Evolutionary conservation across 2,329 filamentous ascomycete species (phyloP).

Genomic region (Colletotrichum orbiculare): DNA sequence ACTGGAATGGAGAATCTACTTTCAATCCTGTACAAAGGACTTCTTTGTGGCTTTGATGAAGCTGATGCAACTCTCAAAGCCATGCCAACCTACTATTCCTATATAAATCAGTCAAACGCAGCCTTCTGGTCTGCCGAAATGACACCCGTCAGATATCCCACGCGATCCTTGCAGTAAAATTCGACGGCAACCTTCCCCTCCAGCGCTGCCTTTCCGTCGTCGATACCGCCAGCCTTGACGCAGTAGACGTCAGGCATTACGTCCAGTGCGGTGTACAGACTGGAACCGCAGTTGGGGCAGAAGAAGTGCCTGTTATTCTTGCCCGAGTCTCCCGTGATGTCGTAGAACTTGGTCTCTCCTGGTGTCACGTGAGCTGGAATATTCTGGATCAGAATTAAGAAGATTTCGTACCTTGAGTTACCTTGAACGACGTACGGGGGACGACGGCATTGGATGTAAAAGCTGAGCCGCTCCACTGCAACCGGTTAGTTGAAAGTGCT

Average conservation of each 20-base stretch:
- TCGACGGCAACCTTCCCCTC: constrained; percentile 58
- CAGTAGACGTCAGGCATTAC: constrained; percentile 61
- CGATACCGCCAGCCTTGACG: constrained; percentile 63
- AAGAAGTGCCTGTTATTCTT: constrained; percentile 68
- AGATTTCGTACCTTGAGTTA: constrained; percentile 56
- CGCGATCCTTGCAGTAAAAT: constrained; percentile 63
- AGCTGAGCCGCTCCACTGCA: constrained; percentile 61
- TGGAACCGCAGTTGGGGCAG: constrained; percentile 62
- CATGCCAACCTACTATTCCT: too few relatives aligned
- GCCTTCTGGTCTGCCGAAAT: constrained; percentile 61
- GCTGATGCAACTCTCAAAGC: too few relatives aligned
- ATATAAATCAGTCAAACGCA: not conserved
- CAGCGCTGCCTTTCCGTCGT: constrained; percentile 57
- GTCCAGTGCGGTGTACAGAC: constrained; percentile 63
- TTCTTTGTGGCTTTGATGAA: too few relatives aligned
- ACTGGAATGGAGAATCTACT: too few relatives aligned
- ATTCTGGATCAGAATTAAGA: rapidly evolving
- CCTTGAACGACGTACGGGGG: constrained; percentile 55
- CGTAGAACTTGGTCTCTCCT: constrained; percentile 60
- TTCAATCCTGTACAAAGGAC: too few relatives aligned
- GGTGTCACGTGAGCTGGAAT: not conserved
- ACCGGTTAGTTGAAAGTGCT: not conserved
- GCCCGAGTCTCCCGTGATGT: constrained; percentile 58
- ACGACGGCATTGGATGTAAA: constrained; percentile 66
- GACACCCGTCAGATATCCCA: constrained; percentile 53